Conservation (phyloP, 108 stramenopile species). For the Pelagomonas calceolata region DNA sequence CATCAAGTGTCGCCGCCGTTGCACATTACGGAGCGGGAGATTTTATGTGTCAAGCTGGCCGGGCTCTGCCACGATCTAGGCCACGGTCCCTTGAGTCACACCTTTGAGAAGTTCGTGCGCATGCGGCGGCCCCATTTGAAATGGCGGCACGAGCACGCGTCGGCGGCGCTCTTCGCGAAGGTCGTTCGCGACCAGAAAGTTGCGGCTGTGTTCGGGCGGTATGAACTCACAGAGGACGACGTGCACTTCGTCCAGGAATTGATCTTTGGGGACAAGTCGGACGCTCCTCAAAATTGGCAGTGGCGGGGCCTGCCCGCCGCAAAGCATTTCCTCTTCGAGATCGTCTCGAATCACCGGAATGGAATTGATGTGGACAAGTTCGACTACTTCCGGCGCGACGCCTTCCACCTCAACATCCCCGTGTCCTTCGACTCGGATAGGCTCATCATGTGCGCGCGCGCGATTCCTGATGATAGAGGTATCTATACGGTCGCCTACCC, state of each 20-base stretch:
- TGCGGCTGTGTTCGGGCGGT: background rate
- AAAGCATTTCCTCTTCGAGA: constrained; percentile 35
- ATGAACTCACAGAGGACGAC: constrained; percentile 18
- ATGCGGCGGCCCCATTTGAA: background rate
- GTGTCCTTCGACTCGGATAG: too few species aligned
- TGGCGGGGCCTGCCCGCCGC: constrained; percentile 1
- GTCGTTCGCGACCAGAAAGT: background rate
- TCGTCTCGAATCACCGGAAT: constrained; percentile 34
- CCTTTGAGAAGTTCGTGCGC: constrained; percentile 17
- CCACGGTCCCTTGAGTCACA: constrained; percentile 32
- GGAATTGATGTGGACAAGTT: constrained; percentile 40
- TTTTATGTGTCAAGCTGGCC: constrained; percentile 36
- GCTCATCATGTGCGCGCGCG: too few species aligned
- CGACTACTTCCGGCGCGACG: constrained; percentile 36
- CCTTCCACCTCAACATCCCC: background rate
- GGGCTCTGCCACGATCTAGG: constrained; percentile 32
- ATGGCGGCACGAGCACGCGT: constrained; percentile 20
- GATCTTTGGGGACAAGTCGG: constrained; percentile 14
- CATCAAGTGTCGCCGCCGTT: constrained; percentile 3
- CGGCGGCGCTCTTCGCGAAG: constrained; percentile 7
- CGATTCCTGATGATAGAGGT: too few species aligned
- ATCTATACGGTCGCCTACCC: too few species aligned
- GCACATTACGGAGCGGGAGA: constrained; percentile 19
- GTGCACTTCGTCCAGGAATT: constrained; percentile 28
- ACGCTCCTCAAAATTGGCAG: background rate